Percentiles rank a stretch among this genome's conserved stretches.
Conservation (phyloP, 139 green algal species). For the Chlamydomonas sphaeroides region DNA sequence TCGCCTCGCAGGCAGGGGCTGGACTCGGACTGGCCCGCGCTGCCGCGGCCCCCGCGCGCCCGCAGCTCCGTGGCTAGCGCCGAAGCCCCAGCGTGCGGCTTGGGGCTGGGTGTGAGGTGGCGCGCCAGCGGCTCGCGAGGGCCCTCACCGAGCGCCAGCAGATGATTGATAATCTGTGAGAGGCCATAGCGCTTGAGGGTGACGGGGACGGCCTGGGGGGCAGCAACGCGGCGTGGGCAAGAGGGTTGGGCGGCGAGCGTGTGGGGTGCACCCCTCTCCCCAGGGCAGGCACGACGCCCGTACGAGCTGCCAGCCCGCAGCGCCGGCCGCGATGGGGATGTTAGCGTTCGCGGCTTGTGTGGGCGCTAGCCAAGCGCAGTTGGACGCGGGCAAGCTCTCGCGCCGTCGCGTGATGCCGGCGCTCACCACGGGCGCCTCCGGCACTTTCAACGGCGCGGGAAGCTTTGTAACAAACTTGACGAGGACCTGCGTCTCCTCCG, state of each 20-base stretch:
- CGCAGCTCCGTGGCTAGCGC: background rate
- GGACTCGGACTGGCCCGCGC: no score
- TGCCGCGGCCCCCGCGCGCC: background rate
- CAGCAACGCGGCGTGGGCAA: no score
- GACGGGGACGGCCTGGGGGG: constrained; percentile 82
- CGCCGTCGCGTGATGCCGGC: no score
- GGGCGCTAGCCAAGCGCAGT: no score
- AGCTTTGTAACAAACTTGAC: constrained; percentile 88
- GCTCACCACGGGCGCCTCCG: constrained; percentile 80
- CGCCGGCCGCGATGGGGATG: background rate
- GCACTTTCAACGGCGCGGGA: constrained; percentile 73
- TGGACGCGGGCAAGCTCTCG: no score
- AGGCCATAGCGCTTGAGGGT: constrained; percentile 92
- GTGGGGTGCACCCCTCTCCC: no score
- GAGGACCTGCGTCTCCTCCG: constrained; percentile 84
- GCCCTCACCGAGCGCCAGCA: constrained; percentile 87
- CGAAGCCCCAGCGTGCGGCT: background rate
- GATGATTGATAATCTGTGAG: constrained; percentile 96
- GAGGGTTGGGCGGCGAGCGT: no score
- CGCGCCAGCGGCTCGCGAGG: no score
- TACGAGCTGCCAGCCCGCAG: background rate
- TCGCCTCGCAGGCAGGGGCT: background rate
- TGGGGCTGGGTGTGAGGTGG: no score
- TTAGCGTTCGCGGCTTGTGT: no score
- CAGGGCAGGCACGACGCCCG: background rate